Evolutionary conservation across 257 asterid species (phyloP).

Genomic region (Marsdenia floribunda): DNA sequence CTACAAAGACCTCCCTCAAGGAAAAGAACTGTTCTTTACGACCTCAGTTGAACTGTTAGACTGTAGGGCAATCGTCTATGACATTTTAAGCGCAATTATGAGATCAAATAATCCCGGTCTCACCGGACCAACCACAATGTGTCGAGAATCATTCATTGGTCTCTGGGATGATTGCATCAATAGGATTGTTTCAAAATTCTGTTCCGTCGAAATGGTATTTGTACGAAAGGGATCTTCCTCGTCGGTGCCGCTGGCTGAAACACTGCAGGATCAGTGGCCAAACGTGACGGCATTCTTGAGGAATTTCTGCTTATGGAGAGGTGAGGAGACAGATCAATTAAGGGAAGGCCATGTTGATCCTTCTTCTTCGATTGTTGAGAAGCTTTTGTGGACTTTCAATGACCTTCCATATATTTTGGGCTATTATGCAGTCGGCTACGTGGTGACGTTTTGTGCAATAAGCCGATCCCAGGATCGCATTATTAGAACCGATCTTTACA

Average conservation of each 20-base stretch:
- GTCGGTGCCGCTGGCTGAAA: slow-evolving; percentile 15
- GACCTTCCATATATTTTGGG: slow-evolving; percentile 44
- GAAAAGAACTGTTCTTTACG: slow-evolving; percentile 40
- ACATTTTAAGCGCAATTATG: slow-evolving; percentile 28
- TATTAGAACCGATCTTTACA: slow-evolving; percentile 41
- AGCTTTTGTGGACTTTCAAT: slow-evolving; percentile 33
- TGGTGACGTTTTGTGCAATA: slow-evolving; percentile 40
- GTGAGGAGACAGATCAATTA: slow-evolving; percentile 38
- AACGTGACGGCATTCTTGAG: slow-evolving; percentile 30
- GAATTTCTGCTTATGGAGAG: slow-evolving; percentile 46
- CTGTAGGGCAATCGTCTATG: slow-evolving; percentile 29
- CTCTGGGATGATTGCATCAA: slow-evolving; percentile 50
- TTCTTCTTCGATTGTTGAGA: slow-evolving; percentile 34
- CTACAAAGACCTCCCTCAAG: slow-evolving; percentile 40
- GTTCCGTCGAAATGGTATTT: slow-evolving; percentile 35
- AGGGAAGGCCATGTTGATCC: slow-evolving; percentile 42
- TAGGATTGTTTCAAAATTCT: slow-evolving; percentile 32
- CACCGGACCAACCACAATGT: slow-evolving; percentile 14
- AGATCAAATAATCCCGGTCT: slow-evolving; percentile 29
- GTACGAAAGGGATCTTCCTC: slow-evolving; percentile 23
- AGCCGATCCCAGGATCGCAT: slow-evolving; percentile 36
- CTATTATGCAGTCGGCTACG: slow-evolving; percentile 39
- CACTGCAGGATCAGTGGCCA: slow-evolving; percentile 42
- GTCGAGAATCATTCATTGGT: slow-evolving; percentile 36
- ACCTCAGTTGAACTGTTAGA: slow-evolving; percentile 30